A percentile compares a stretch with the other conserved stretches of the same genome.
These are phyloP conservation scores for Aspergillus brunneoviolaceus DNA, from an alignment of 2,329 filamentous ascomycete species.

Conservation along the genomic window DNA sequence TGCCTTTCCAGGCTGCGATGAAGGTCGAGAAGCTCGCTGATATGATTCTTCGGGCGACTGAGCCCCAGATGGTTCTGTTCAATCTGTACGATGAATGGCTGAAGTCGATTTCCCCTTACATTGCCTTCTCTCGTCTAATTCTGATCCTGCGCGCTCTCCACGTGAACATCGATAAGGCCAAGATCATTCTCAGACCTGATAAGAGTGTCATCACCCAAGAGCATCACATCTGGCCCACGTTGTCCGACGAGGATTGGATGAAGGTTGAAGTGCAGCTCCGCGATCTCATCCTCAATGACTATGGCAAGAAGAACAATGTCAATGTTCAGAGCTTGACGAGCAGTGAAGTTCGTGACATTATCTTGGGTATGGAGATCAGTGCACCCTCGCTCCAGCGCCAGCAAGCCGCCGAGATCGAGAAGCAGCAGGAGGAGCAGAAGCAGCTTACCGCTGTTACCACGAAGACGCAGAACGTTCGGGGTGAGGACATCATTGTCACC, in stretches of 20 bases:
- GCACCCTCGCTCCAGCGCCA: constrained; percentile 97
- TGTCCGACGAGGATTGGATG: constrained; percentile 97
- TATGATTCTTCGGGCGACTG: constrained; percentile 96
- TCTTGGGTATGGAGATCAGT: constrained; percentile 98
- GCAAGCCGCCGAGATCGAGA: constrained; percentile 97
- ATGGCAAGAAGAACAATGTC: constrained; percentile 99
- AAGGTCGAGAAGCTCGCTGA: constrained; percentile 99
- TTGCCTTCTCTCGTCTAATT: constrained; percentile 92
- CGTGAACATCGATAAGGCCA: constrained; percentile 98
- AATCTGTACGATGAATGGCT: constrained; percentile 99
- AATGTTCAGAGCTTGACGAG: constrained; percentile 95
- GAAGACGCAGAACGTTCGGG: constrained; percentile 95
- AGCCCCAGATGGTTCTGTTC: constrained; percentile 99
- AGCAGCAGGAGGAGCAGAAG: constrained; percentile 95
- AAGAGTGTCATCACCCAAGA: constrained; percentile 98
- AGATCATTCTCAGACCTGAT: constrained; percentile 89
- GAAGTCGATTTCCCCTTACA: constrained; percentile 98
- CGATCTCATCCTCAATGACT: constrained; percentile 95
- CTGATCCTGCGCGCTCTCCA: constrained; percentile 92
- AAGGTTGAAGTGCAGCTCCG: constrained; percentile 97
- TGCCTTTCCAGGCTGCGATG: constrained; percentile 99
- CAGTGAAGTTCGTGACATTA: constrained; percentile 97
- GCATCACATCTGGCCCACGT: constrained; percentile 96
- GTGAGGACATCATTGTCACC: constrained; percentile 96
- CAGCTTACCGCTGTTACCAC: constrained; percentile 97